Percentiles rank a stretch among this genome's conserved stretches.
Conservation (phyloP, 1,139 yeast species). For the Yamadazyma kanchanaburiensis region DNA sequence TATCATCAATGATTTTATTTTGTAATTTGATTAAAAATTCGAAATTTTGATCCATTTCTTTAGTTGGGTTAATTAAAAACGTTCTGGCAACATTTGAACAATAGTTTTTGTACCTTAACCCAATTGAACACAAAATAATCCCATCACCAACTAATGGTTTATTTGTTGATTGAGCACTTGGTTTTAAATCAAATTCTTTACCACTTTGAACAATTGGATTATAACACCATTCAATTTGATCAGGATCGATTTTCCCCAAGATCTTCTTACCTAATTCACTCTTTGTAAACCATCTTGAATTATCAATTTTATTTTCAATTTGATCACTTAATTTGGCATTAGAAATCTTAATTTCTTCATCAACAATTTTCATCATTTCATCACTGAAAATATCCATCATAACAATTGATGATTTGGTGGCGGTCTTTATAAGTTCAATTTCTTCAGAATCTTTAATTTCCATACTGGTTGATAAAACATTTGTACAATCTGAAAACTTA, state of each 20-base stretch:
- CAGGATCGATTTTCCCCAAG: constrained; percentile 54
- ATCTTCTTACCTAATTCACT: constrained; percentile 56
- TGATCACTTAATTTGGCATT: constrained; percentile 73
- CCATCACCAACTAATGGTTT: constrained; percentile 71
- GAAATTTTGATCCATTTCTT: constrained; percentile 74
- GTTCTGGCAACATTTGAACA: constrained; percentile 89
- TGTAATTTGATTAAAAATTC: constrained; percentile 72
- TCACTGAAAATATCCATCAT: constrained; percentile 84
- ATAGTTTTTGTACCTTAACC: constrained; percentile 83
- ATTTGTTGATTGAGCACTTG: constrained; percentile 76
- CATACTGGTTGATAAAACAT: constrained; percentile 53
- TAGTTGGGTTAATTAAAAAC: constrained; percentile 85
- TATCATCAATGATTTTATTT: constrained; percentile 48
- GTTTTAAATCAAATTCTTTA: constrained; percentile 77
- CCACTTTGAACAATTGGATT: constrained; percentile 91
- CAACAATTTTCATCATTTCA: constrained; percentile 84
- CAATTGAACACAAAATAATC: constrained; percentile 79
- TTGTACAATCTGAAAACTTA: constrained; percentile 51
- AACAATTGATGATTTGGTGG: constrained; percentile 75
- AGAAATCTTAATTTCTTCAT: constrained; percentile 76
- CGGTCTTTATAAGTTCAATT: constrained; percentile 59
- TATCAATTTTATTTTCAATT: constrained; percentile 80
- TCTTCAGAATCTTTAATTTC: constrained; percentile 83
- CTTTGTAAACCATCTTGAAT: constrained; percentile 65
- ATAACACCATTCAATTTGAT: constrained; percentile 89